Percentiles rank a stretch among this genome's conserved stretches.
Evolutionary conservation across 1,139 yeast genomes (phyloP).

Genomic region (Pneumocystis carinii): DNA sequence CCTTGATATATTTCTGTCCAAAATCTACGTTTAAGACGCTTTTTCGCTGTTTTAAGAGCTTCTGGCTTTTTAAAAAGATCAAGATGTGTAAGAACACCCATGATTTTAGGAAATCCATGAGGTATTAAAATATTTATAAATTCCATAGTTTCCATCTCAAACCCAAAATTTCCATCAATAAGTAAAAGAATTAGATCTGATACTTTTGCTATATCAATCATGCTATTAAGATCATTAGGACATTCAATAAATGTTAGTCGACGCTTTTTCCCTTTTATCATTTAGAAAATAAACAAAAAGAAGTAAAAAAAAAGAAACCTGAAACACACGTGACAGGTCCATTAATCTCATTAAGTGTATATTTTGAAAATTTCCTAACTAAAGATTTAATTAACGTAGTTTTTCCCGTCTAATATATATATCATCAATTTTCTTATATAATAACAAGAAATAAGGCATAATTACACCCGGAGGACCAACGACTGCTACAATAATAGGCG

Average conservation of each 20-base stretch:
- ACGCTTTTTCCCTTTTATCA: conserved; percentile 59
- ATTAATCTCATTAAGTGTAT: conserved; percentile 66
- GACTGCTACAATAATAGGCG: conserved; percentile 89
- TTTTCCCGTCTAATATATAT: conserved; percentile 50
- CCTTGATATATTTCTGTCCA: conserved; percentile 99
- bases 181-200: conserved; percentile 81
- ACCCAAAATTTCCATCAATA: conserved; percentile 94
- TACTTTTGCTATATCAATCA: conserved; percentile 91
- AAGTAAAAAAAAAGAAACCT: conserved; percentile 3
- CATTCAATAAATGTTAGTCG: conserved; percentile 88
- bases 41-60: conserved; percentile 81
- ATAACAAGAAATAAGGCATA: not conserved
- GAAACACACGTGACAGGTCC: conserved; percentile 98
- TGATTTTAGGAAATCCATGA: conserved; percentile 96
- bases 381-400: conserved; percentile 82
- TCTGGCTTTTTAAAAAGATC: conserved; percentile 85
- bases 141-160: conserved; percentile 99
- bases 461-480: conserved; percentile 87
- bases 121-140: conserved; percentile 90
- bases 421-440: not conserved
- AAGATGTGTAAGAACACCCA: conserved; percentile 90
- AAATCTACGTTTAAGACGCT: conserved; percentile 79
- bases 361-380: conserved; percentile 79
- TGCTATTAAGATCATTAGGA: conserved; percentile 78
- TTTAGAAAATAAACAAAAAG: not conserved